Evolutionary conservation across 495 filamentous ascomycete species (phyloP), one percentile per base, ranked within the genome.

Genomic region (Lentithecium fluviatile): DNA sequence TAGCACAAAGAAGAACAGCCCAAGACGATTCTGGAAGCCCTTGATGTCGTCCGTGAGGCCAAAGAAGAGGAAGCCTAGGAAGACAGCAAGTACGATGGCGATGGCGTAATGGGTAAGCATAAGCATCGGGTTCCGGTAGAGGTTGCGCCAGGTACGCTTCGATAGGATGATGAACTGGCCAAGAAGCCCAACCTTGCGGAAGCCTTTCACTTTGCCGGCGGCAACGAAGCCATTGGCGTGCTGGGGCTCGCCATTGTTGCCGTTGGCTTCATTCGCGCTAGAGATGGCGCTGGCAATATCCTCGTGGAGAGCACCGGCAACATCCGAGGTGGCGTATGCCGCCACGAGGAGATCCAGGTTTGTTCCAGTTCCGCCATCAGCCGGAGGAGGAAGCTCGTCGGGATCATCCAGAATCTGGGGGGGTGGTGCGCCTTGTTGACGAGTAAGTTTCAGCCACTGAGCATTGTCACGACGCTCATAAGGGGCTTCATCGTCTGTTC

Each of bases 91-190:
- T 0, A 97, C 76, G 62, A 99, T 97, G 20, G 94, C 89, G 65
- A 97, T 97, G n/a, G 92, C 93, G 72, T 99, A 99, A 76, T 99
- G 94, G 0, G 95, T 96, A 47, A 99, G 82, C 94, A 99, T 99
- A 45, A 99, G 77, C 85, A 97, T 91, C 17, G 94, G 94, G 73
- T 99, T 97, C 38, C 94, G 85, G 76, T 99, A 97, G 2, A 99
- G 84, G 67, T 99, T 99, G 60, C 86, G 88, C 95, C 95, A 97
- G 0, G 95, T 99, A 26, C 94, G 84, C 65, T 84, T 81, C 6
- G 91, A 95, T 23, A 99, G 79, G 65, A 99, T 96, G 29, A 83
- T 68, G 73, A 97, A 97, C 70, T 99, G 94, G 26, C 88, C 79
- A 11, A 80, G 53, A 58, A 86, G 84, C 21, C 95, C 85, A 59